phyloP scores from a whole-genome alignment of 495 filamentous ascomycete species.

The Podospora pseudopauciseta region DNA sequence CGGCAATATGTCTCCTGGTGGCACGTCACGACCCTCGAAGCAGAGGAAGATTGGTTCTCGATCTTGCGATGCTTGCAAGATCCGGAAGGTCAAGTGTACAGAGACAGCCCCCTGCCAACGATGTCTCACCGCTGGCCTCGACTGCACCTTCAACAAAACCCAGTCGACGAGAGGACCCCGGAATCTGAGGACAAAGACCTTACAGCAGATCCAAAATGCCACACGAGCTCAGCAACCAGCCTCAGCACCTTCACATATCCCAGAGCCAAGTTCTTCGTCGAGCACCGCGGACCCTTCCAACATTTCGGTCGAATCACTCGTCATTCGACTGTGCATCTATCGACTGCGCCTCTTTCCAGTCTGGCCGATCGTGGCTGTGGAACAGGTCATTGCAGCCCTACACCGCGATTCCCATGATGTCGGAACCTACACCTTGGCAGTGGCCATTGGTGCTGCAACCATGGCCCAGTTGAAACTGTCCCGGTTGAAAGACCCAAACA shows the following conservation, averaged over 20 bases:
- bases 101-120: constrained; percentile 30
- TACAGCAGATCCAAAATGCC: constrained; percentile 22
- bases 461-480: constrained; percentile 44
- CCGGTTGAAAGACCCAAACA: constrained; percentile 24
- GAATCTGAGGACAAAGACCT: constrained; percentile 30
- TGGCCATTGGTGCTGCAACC: constrained; percentile 43
- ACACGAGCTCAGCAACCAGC: background rate
- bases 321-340: constrained; percentile 36
- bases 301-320: constrained; percentile 26
- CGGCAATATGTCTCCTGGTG: background rate
- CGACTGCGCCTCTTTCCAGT: constrained; percentile 46
- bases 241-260: background rate
- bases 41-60: constrained; percentile 42
- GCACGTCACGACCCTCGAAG: background rate
- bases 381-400: constrained; percentile 36
- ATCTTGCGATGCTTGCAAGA: constrained; percentile 48
- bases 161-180: constrained; percentile 37
- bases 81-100: constrained; percentile 44
- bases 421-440: constrained; percentile 42
- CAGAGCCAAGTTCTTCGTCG: background rate
- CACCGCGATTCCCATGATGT: constrained; percentile 32
- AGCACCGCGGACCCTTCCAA: background rate
- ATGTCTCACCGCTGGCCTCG: constrained; percentile 36
- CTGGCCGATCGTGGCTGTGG: constrained; percentile 48
- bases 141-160: constrained; percentile 39